Conservation (phyloP, 495 filamentous ascomycete genomes). For the Penicillium silybi region DNA sequence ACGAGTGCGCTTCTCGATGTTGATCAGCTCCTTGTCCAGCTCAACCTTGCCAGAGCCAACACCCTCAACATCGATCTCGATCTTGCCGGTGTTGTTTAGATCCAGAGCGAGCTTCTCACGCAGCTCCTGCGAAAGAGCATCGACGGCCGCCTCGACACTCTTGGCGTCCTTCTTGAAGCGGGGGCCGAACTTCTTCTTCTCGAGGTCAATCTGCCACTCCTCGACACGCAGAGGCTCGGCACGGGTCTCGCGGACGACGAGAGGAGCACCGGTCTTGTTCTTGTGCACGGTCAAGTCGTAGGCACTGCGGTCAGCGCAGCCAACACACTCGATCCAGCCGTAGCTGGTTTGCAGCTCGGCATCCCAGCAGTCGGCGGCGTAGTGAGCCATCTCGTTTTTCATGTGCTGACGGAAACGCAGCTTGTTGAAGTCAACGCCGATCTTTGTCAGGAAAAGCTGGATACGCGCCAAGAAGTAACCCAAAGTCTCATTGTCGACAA, state of each 20-base stretch:
- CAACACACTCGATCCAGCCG: constrained; percentile 86
- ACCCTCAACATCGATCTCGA: constrained; percentile 61
- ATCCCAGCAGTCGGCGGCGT: constrained; percentile 83
- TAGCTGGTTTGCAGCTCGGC: constrained; percentile 73
- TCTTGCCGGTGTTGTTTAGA: constrained; percentile 61
- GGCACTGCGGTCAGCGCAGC: constrained; percentile 77
- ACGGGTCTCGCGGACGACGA: constrained; percentile 65
- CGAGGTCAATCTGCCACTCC: constrained; percentile 70
- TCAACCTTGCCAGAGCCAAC: constrained; percentile 64
- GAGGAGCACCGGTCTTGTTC: constrained; percentile 73
- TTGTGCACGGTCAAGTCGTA: constrained; percentile 76
- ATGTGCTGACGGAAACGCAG: constrained; percentile 84
- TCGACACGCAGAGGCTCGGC: constrained; percentile 64
- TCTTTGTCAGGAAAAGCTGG: constrained; percentile 64
- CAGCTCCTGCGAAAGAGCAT: constrained; percentile 63
- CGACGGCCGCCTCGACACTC: constrained; percentile 64
- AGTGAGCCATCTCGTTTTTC: constrained; percentile 80
- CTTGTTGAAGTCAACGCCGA: constrained; percentile 67
- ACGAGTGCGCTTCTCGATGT: constrained; percentile 65
- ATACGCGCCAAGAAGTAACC: constrained; percentile 83
- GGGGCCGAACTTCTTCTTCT: constrained; percentile 81
- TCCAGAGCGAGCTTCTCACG: constrained; percentile 66
- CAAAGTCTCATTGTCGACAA: constrained; percentile 83
- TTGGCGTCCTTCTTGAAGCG: constrained; percentile 78
- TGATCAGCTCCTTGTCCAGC: constrained; percentile 65